These are phyloP conservation scores for Colletotrichum somersetense DNA, from an alignment of 2,329 filamentous ascomycete species.

Conservation along the genomic window DNA sequence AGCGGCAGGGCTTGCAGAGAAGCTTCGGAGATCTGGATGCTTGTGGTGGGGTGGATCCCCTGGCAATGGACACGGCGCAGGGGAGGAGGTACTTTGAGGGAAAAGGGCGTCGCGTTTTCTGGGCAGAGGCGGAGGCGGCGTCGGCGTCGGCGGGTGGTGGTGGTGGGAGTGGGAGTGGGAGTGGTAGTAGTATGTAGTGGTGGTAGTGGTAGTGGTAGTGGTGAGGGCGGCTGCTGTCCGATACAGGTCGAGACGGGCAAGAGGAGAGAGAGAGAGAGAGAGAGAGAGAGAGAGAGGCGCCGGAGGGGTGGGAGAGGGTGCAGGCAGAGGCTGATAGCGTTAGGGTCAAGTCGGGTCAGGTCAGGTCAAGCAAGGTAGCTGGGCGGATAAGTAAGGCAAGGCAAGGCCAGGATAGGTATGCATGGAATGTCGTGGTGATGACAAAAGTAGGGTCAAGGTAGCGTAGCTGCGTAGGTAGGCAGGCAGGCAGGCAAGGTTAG, in stretches of 20 bases:
- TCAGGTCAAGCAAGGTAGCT: conserved; percentile 3
- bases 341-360: conserved; percentile 5
- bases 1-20: conserved; percentile 43
- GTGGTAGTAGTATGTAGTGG: background rate
- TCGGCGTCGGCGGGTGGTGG: conserved; percentile 21
- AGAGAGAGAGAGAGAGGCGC: background rate
- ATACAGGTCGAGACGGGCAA: conserved; percentile 30
- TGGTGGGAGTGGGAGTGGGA: background rate
- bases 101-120: conserved; percentile 40
- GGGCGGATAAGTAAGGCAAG: conserved; percentile 27
- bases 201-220: conserved; percentile 25
- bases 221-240: conserved; percentile 25
- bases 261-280: conserved; percentile 5
- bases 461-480: background rate
- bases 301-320: conserved; percentile 11
- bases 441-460: conserved; percentile 19
- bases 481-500: conserved; percentile 21
- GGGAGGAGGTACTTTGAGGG: conserved; percentile 41
- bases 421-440: conserved; percentile 2
- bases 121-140: conserved; percentile 38
- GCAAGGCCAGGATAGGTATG: conserved; percentile 14
- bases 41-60: conserved; percentile 44
- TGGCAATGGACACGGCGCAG: conserved; percentile 35
- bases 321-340: conserved; percentile 33
- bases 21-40: conserved; percentile 44